phyloP scores from a whole-genome alignment of 805 yeast species.

The Metschnikowia reukaufii region DNA sequence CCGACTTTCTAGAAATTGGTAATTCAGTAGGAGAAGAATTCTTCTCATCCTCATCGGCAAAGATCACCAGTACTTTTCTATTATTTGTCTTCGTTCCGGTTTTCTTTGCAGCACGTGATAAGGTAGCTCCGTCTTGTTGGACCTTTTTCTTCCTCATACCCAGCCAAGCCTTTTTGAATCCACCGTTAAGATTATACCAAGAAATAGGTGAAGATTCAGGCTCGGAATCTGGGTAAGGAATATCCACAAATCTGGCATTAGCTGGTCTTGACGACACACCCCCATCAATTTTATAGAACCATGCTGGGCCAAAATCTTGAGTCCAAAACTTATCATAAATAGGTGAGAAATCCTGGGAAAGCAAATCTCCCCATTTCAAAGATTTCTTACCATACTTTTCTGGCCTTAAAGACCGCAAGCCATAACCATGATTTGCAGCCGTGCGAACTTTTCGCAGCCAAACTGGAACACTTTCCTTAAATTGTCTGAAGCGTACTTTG shows the following conservation, averaged over 20 bases:
- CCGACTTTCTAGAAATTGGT: not conserved
- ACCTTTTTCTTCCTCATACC: not conserved
- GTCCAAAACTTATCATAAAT: not conserved
- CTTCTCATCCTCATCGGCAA: too few relatives aligned
- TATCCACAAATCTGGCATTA: not conserved
- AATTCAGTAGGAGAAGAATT: too few relatives aligned
- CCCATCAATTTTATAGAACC: not conserved
- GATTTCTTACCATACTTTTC: not conserved
- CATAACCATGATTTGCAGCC: not conserved
- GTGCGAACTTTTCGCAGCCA: not conserved
- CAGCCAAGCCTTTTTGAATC: not conserved
- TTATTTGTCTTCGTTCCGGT: too few relatives aligned
- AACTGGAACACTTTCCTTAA: not conserved
- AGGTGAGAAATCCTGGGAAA: not conserved
- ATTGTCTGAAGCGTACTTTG: not conserved
- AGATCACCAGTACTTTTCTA: too few relatives aligned
- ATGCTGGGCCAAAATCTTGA: not conserved
- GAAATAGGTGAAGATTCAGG: not conserved
- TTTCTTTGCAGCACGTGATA: too few relatives aligned
- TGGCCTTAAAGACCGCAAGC: not conserved
- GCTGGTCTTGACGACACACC: not conserved
- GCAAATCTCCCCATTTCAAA: not conserved
- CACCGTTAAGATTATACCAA: not conserved
- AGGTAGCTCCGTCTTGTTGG: too few relatives aligned
- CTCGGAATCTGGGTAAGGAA: not conserved